Evolutionary conservation across 371 early-diverging fungal genomes (phyloP), one percentile per base, ranked within the genome.

Genomic region (Rhizomucor pusillus): DNA sequence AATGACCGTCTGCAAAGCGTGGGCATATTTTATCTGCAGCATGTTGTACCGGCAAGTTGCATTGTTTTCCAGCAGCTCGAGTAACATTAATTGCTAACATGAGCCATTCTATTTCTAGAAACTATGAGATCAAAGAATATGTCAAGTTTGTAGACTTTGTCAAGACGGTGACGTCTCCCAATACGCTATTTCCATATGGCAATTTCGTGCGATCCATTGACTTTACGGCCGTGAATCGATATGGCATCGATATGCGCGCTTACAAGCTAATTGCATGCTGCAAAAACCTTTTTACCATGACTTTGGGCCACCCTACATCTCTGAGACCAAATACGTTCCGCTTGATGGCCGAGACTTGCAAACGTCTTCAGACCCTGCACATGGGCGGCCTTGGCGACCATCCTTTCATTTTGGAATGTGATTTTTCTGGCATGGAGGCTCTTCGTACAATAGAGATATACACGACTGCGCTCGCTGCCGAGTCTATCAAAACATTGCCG

Each of bases 361-460:
- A 50, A 3, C 40, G 49, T 13, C 36, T 62, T 24, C 45, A 57
- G 13, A 47, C 52, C 1, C 19, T 62, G 3, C 54, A 57, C 11
- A 24, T 62, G 14, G 57, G 57, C 14, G 63, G 54, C 9, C 20
- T 62, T 6, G 63, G 57, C 50, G 54, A 50, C 43, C 52, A 35
- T 23, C 53, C 57, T 5, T 62, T 62, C n/a, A 57, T 62, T 57
- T 50, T 57, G n/a, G 63, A 62, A 23, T 57, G 57, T 41, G 52
- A 62, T 29, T 62, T 62, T 33, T 43, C 51, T n/a, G 18, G 41
- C 16, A 35, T 62, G n/a, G 19, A 45, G 11, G 14, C 43, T n/a
- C 24, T 62, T 14, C 23, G 35, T 7, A 25, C 35, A 12, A 41
- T 62, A 10, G 50, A 53, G 2, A 47, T 62, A 37, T 22, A 41